A percentile compares a stretch with the other conserved stretches of the same genome.
Conservation (phyloP, 2,329 filamentous ascomycete genomes). For the Alternaria dauci region DNA sequence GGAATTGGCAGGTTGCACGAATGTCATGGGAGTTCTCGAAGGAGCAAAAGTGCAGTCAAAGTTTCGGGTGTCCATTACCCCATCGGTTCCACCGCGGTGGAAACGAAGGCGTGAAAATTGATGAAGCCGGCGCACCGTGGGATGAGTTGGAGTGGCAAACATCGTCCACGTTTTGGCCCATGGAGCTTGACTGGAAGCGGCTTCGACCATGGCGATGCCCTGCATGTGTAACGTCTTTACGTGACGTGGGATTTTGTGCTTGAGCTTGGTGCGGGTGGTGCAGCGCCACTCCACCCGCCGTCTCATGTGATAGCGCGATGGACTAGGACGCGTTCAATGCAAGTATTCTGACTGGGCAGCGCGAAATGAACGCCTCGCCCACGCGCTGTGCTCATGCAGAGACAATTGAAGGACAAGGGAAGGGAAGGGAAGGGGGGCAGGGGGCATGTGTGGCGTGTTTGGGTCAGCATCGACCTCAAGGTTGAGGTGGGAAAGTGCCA, state of each 20-base stretch:
- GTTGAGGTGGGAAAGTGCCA: slow-evolving; percentile 22
- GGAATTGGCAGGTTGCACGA: slow-evolving; percentile 2
- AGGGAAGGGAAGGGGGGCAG: too few relatives aligned
- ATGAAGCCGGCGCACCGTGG: slow-evolving; percentile 37
- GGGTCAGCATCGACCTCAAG: slow-evolving; percentile 28
- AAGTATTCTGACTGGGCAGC: not conserved
- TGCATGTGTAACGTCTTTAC: slow-evolving; percentile 36
- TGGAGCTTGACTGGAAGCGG: slow-evolving; percentile 19
- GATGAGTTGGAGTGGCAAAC: slow-evolving; percentile 22
- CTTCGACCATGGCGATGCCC: slow-evolving; percentile 22
- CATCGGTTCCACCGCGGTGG: slow-evolving; percentile 24
- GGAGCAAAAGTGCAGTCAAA: slow-evolving; percentile 4
- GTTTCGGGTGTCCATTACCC: slow-evolving; percentile 10
- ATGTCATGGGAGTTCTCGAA: not conserved
- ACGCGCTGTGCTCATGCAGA: not conserved
- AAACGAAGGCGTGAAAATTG: slow-evolving; percentile 15
- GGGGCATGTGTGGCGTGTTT: slow-evolving; percentile 1
- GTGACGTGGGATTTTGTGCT: slow-evolving; percentile 40
- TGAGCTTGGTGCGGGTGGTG: not conserved
- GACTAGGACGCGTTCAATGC: not conserved
- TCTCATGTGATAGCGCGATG: slow-evolving; percentile 16
- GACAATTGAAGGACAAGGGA: not conserved
- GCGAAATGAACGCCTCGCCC: not conserved
- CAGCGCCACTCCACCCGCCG: not conserved
- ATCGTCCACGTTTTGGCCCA: slow-evolving; percentile 23